Base-by-base conservation (phyloP, 352 stramenopile genomes). In the Phytophthora pistaciae region DNA sequence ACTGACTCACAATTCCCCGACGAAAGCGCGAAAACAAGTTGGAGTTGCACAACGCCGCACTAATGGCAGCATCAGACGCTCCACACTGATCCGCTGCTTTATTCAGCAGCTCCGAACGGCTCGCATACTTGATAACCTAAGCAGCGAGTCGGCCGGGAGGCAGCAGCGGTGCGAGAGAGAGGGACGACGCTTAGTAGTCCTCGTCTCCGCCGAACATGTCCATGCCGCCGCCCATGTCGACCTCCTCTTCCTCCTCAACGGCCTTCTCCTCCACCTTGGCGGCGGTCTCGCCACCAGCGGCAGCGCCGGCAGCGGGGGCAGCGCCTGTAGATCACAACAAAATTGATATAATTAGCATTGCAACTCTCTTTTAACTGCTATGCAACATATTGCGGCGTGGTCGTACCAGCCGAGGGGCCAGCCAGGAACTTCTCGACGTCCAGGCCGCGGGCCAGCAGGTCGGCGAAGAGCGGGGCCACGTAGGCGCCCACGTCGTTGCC, bases 391-490 rank as follows among this genome's bases (percentile, higher is more conserved):
- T 23, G 16, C 14, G 50, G 8, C n/a, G 42, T 23, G 9, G 5
- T 56, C 83, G 79, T 79, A 95, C 90, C 90, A 79, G 90, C 88
- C 72, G 90, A 96, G 60, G 90, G 90, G 57, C 90, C 88, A 64
- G 88, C 90, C 40, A 96, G 83, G 84, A 95, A 93, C 83, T 95
- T 96, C 74, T 95, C 88, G 50, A 96, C 82, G 78, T 90, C 88
- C 68, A 96, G 81, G 72, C 88, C 88, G 55, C 87, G 87, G 75
- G 74, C 75, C 66, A 96, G 88, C 65, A 94, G 78, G 74, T 95
- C 88, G 33, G 90, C 85, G 75, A 94, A 96, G 73, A 96, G 86
- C 71, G 86, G 78, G 50, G 90, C 87, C 29, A 95, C 49, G 86
- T 94, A 93, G 53, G 88, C 74, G 58, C 87, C 64, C 66, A 96